Conservation (phyloP, 305 asterid species). For the Fraxinus ornus region DNA sequence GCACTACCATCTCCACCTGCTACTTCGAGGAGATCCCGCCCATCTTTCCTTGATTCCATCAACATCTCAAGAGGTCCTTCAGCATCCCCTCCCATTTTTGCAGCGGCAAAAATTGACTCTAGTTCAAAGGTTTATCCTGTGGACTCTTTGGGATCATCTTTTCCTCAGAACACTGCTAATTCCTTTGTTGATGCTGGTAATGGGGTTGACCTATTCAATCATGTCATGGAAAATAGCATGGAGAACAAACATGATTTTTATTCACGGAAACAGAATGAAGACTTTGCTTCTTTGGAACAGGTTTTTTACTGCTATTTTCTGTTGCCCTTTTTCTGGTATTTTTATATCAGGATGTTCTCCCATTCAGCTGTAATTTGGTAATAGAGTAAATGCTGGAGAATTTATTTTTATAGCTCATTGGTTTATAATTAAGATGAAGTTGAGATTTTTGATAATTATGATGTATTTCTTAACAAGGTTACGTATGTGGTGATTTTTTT, state of each 20-base stretch:
- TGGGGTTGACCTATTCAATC: constrained; percentile 52
- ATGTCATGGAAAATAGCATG: constrained; percentile 32
- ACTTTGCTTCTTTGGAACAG: constrained; percentile 96
- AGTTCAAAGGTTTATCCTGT: constrained; percentile 55
- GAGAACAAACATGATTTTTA: constrained; percentile 40
- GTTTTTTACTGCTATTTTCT: constrained; percentile 41
- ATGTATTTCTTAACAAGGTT: neutral
- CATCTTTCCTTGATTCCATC: constrained; percentile 93
- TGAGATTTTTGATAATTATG: neutral
- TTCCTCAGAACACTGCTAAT: constrained; percentile 34
- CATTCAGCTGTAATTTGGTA: neutral
- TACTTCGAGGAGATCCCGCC: constrained; percentile 79
- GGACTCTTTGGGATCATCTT: constrained; percentile 60
- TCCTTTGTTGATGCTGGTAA: constrained; percentile 45
- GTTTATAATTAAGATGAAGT: neutral
- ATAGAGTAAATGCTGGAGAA: neutral
- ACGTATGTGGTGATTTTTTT: neutral
- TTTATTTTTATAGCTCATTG: neutral
- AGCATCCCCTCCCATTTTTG: constrained; percentile 41
- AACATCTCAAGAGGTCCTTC: constrained; percentile 62
- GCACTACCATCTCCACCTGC: constrained; percentile 51
- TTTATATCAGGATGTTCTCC: neutral
- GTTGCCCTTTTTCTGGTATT: neutral
- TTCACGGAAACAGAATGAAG: constrained; percentile 80
- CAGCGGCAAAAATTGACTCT: constrained; percentile 43